Evolutionary conservation across 1,284 basidiomycete species (phyloP), one percentile per base, ranked within the genome.

Genomic region (Malassezia vespertilionis): DNA sequence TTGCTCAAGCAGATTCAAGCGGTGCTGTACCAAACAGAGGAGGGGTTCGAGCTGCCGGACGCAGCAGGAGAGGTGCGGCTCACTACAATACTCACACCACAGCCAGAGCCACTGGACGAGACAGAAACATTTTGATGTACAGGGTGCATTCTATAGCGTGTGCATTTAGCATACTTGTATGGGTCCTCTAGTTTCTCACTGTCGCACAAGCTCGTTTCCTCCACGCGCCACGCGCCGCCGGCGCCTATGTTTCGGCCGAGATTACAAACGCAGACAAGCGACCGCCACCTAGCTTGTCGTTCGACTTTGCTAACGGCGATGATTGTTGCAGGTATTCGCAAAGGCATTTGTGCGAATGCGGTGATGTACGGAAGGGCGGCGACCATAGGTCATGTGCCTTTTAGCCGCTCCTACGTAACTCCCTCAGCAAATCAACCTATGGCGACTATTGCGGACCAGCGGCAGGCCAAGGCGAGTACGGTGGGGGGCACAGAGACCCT

Each of bases 1-100:
- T 80, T 82, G 1, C 75, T 97, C 46, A 77, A 77, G 53, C 82
- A 85, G 61, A 87, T 97, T 56, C 89, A 96, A 73, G 82, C 83
- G 69, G 90, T 96, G 56, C 74, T 97, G 30, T 97, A 97, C 71
- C 83, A 83, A 17, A 96, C 91, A 11, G 90, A 93, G 37, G 67
- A 69, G 33, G 67, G 67, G 0, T 68, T 69, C 38, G 65, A 68
- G 40, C 60, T 69, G n/a, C 65, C 65, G 3, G 67, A 69, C 17
- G 65, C 36, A 15, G 38, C 24, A 3, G 31, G 35, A 6, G 40
- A 51, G 47, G 46, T 49, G 34, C 15, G 46, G 38, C 10, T 14
- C 6, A 8, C 18, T 2, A 18, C 18, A 21, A 11, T 20, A 3
- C 26, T 27, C 28, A 12, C 14, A 40, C 38, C n/a, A 12, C 30